A percentile compares a stretch with the other conserved stretches of the same genome.
Conservation (phyloP, 2,329 filamentous ascomycete species). For the Xylaria sp. region DNA sequence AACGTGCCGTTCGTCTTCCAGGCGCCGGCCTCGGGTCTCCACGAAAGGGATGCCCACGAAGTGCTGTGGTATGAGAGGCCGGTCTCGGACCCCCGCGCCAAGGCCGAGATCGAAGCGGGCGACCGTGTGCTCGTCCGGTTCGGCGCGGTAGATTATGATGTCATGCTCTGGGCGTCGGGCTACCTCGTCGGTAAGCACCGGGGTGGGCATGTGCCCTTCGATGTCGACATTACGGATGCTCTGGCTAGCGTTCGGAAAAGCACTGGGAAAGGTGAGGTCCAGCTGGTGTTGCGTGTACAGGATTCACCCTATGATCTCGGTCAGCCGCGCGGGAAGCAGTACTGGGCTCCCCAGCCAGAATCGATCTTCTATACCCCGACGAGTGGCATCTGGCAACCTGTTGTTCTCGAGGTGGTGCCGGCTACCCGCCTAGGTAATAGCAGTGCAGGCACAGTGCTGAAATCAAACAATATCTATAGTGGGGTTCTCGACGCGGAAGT, state of each 20-base stretch:
- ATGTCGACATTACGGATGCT: constrained; percentile 66
- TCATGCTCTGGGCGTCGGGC: constrained; percentile 66
- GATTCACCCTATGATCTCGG: constrained; percentile 72
- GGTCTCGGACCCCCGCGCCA: constrained; percentile 60
- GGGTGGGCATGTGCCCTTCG: constrained; percentile 68
- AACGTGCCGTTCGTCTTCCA: constrained; percentile 74
- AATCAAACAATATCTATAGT: constrained; percentile 62
- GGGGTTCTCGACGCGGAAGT: constrained; percentile 63
- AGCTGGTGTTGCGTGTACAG: constrained; percentile 66
- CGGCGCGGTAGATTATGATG: constrained; percentile 70
- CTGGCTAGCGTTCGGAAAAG: constrained; percentile 43
- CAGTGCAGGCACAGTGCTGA: constrained; percentile 66
- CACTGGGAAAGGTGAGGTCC: constrained; percentile 46
- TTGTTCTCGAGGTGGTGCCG: constrained; percentile 67
- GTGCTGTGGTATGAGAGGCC: constrained; percentile 72
- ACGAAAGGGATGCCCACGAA: constrained; percentile 70
- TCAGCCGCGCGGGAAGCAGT: constrained; percentile 75
- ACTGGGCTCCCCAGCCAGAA: constrained; percentile 69
- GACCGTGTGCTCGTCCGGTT: constrained; percentile 63
- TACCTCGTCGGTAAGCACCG: constrained; percentile 63
- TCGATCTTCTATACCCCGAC: constrained; percentile 69
- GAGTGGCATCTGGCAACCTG: constrained; percentile 67
- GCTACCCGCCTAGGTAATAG: constrained; percentile 62
- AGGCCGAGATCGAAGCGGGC: constrained; percentile 53
- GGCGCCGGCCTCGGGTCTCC: constrained; percentile 69